phyloP scores from a whole-genome alignment of 2,329 filamentous ascomycete genomes.

The Colletotrichum tropicale region DNA sequence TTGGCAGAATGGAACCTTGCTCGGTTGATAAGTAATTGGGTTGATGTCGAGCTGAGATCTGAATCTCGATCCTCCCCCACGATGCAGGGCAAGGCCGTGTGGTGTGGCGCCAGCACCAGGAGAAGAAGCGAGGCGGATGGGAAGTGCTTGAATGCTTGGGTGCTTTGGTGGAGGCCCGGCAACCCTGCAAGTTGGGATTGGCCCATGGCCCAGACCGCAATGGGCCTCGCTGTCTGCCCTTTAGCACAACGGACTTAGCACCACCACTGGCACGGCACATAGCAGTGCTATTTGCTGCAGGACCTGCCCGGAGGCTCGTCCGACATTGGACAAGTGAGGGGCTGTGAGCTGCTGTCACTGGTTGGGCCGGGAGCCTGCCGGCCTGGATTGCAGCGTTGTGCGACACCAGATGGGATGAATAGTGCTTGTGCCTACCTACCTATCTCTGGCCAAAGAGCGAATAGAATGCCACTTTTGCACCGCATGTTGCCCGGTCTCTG shows the following conservation, averaged over 20 bases:
- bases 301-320: background rate
- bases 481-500: background rate
- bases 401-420: background rate
- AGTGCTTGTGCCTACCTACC: background rate
- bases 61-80: conserved; percentile 15
- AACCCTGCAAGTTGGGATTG: background rate
- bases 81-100: background rate
- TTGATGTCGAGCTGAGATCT: background rate
- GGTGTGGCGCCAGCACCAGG: background rate
- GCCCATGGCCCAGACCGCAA: background rate
- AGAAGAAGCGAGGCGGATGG: background rate
- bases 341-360: background rate
- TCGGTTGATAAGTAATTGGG: background rate
- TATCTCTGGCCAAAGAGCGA: background rate
- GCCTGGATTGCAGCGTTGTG: background rate
- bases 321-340: background rate
- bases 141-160: background rate
- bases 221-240: background rate
- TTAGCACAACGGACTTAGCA: background rate
- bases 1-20: background rate
- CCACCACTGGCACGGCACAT: background rate
- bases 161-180: background rate
- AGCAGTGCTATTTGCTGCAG: background rate
- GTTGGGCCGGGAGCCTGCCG: background rate
- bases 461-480: background rate